Conservation (phyloP, 345 rosid species). For the Syzygium jambos region DNA sequence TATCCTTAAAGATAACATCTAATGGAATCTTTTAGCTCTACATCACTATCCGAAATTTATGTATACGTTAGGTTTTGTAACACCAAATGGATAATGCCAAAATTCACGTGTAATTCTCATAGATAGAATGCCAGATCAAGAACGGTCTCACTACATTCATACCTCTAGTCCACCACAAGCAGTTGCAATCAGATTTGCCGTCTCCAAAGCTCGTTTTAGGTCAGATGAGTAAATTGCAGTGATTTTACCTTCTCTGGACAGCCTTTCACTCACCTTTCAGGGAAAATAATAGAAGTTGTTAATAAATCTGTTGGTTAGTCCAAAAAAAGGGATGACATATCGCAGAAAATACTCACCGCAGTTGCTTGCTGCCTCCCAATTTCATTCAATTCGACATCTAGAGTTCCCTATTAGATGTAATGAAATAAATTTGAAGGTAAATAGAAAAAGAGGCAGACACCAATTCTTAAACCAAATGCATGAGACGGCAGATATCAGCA, state of each 20-base stretch:
- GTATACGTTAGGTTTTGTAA: conserved; percentile 30
- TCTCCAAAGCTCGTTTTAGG: background rate
- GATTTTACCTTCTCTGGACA: conserved; percentile 53
- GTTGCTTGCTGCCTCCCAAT: conserved; percentile 71
- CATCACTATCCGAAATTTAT: conserved; percentile 33
- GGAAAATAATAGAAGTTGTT: background rate
- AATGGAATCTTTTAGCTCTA: background rate
- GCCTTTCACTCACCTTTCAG: conserved; percentile 53
- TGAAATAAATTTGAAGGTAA: background rate
- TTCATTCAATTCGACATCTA: conserved; percentile 73
- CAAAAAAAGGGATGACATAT: background rate
- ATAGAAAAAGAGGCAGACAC: background rate
- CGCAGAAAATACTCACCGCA: conserved; percentile 24
- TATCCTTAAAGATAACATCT: background rate
- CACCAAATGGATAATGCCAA: background rate
- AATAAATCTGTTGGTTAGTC: background rate
- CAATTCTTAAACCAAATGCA: background rate
- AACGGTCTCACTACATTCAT: background rate
- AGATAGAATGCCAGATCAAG: no score
- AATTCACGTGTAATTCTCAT: background rate
- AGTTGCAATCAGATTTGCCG: background rate
- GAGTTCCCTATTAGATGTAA: conserved; percentile 45
- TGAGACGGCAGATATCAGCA: background rate
- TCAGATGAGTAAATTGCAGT: background rate
- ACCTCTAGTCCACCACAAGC: background rate